Percentiles rank a stretch among this genome's conserved stretches.
phyloP scores from a whole-genome alignment of 2,329 filamentous ascomycete genomes.

The Byssochlamys sp. region DNA sequence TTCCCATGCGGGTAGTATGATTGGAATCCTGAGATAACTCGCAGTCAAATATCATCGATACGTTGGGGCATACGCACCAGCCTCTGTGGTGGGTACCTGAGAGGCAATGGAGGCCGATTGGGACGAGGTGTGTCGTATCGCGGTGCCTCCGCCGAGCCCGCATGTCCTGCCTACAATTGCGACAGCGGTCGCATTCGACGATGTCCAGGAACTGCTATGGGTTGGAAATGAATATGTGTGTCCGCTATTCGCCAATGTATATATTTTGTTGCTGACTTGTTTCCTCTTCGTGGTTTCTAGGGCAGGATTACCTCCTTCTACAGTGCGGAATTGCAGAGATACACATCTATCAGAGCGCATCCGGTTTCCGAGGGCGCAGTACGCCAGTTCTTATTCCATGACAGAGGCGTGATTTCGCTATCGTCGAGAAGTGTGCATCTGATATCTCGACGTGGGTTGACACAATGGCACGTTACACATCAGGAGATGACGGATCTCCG shows the following conservation, averaged over 20 bases:
- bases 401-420: conserved; percentile 79
- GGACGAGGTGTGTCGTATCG: conserved; percentile 66
- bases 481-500: conserved; percentile 72
- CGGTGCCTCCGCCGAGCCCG: conserved; percentile 65
- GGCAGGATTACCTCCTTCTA: conserved; percentile 84
- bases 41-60: neutral
- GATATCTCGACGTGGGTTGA: conserved; percentile 68
- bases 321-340: conserved; percentile 71
- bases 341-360: conserved; percentile 83
- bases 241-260: conserved; percentile 6
- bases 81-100: conserved; percentile 9
- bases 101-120: conserved; percentile 39
- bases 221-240: conserved; percentile 79
- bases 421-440: conserved; percentile 79
- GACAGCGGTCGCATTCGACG: conserved; percentile 79
- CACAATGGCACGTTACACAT: conserved; percentile 79
- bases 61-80: neutral
- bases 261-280: conserved; percentile 8
- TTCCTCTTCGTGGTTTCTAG: conserved; percentile 37
- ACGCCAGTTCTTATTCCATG: conserved; percentile 80
- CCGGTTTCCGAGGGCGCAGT: conserved; percentile 63
- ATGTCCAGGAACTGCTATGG: conserved; percentile 82
- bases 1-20: conserved; percentile 23
- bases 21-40: conserved; percentile 2
- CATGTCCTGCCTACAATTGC: conserved; percentile 62